phyloP scores from a whole-genome alignment of 164 flowering plant genomes.

The Brasenia schreberi region DNA sequence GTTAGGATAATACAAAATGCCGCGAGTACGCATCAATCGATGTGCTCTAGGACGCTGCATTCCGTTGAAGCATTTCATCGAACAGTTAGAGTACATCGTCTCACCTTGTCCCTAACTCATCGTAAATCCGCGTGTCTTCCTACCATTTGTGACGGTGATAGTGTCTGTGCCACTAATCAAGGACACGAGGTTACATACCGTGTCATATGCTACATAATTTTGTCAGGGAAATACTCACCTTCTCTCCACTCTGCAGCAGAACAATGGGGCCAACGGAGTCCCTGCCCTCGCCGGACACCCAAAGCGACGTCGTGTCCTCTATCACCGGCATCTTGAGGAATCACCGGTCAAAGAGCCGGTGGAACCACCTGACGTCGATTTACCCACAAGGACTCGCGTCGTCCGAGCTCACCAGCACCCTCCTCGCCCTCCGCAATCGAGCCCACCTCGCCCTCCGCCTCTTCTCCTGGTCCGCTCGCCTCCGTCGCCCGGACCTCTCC shows the following conservation, averaged over 20 bases:
- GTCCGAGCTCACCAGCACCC: constrained; percentile 39
- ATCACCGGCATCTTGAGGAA: constrained; percentile 35
- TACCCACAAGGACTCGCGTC: constrained; percentile 43
- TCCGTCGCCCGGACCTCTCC: constrained; percentile 40
- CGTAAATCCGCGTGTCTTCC: too few relatives aligned
- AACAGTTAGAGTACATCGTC: not conserved
- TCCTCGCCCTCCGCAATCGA: constrained; percentile 46
- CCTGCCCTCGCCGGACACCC: not conserved
- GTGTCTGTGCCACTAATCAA: too few relatives aligned
- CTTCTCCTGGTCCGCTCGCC: constrained; percentile 44
- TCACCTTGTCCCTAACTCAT: not conserved
- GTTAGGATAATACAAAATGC: too few relatives aligned
- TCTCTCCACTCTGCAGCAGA: not conserved
- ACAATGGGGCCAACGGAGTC: not conserved
- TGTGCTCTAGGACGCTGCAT: not conserved
- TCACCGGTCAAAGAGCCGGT: constrained; percentile 59
- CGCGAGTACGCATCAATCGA: not conserved
- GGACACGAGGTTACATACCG: too few relatives aligned
- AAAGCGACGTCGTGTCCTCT: constrained; percentile 13
- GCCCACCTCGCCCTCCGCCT: constrained; percentile 64
- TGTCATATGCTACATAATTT: too few relatives aligned
- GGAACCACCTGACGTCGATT: constrained; percentile 40
- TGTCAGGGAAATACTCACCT: too few relatives aligned
- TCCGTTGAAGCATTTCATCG: not conserved
- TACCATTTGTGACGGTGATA: too few relatives aligned